Base-by-base conservation (phyloP, 768 basidiomycete species). In the Lentinus brumalis region DNA sequence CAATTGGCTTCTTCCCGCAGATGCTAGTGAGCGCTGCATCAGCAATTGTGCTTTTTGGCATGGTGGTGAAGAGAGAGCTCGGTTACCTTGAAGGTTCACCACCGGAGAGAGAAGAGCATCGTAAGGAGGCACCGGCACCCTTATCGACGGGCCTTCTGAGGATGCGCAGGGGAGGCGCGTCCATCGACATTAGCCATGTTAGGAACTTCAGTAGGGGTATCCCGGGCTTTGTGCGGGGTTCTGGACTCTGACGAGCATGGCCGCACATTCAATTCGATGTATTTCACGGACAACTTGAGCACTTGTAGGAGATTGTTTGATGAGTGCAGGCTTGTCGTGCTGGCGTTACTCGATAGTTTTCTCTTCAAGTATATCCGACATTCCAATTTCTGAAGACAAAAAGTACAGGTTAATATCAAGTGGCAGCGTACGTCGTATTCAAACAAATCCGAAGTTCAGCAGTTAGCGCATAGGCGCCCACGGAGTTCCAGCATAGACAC, bases 1-100 rank as follows among this genome's bases (percentile, higher is more conserved):
- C 73, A 47, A 83, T 86, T 50, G 85, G 83, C 2, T 83, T 79
- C 69, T 85, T 86, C 67, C 83, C 84, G 5, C 84, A 86, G 67
- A 84, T 86, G 81, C 72, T 83, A 29, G 69, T 81, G 31, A 69
- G 75, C n/a, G 74, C 76, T 8, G 67, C 77, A 1, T 79, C 78
- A 10, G 73, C 74, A 15, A 70, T 82, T 31, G 55, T 69, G n/a
- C 71, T 85, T 1, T 71, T 84, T 30, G 69, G 79, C 35, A 75
- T 77, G 14, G 60, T 82, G 26, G 74, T 77, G 14, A 71, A 74
- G n/a, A 77, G 76, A 38, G 83, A 83, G 50, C 64, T 73, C 26
- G 31, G 59, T n/a, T 39, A 54, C 10, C n/a, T 56, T 11, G 61
- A 65, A 2, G 52, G 41, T 5, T 40, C 9, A 7, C 41, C 51